Base-by-base conservation (phyloP, 2,329 filamentous ascomycete genomes). In the Hansfordia pulvinata region DNA sequence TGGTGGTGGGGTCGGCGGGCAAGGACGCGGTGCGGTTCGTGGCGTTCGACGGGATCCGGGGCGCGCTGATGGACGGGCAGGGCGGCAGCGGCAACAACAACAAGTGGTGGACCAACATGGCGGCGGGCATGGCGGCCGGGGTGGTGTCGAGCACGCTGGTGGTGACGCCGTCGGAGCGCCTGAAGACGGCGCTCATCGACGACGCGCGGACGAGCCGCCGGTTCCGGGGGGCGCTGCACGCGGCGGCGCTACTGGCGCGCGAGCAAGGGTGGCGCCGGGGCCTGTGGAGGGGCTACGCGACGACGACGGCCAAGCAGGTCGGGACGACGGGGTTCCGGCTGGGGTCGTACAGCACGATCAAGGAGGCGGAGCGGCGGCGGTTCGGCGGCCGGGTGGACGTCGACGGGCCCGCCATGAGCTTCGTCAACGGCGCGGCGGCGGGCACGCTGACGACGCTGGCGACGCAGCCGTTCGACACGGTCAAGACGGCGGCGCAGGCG, bases 161-260 rank as follows among this genome's bases (percentile, higher is more conserved):
- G 19, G 70, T 76, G 3, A 76, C 71, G 10, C 71, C 71, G 0
- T 69, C 66, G 0, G 71, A 76, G 43, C 58, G 71, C 21, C 65
- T 76, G 46, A 76, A 76, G 43, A 76, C 71, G 1, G 69, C 68
- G 2, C 46, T 75, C 9, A 76, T 76, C 32, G 70, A 76, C 42
- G 70, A 76, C 39, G 69, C 46, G 18, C 35, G 36, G 10, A 45
- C 42, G 4, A 6, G 12, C n/a, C 38, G 26, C 7, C 42, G 43
- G 11, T 75, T 70, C 42, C 51, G 48, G 2, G 58, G 55, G 4
- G 56, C 64, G 0, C 35, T 54, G 19, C 66, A 75, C 39, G 69
- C 66, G 17, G 52, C 64, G 3, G 42, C 41, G 3, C 47, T 58
- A 0, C 54, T 76, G 2, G 47, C 63, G 33, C 47, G 50, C 10